These are phyloP conservation scores for Adenanthera pavonina DNA, from an alignment of 306 rosid genomes.

Conservation along the genomic window DNA sequence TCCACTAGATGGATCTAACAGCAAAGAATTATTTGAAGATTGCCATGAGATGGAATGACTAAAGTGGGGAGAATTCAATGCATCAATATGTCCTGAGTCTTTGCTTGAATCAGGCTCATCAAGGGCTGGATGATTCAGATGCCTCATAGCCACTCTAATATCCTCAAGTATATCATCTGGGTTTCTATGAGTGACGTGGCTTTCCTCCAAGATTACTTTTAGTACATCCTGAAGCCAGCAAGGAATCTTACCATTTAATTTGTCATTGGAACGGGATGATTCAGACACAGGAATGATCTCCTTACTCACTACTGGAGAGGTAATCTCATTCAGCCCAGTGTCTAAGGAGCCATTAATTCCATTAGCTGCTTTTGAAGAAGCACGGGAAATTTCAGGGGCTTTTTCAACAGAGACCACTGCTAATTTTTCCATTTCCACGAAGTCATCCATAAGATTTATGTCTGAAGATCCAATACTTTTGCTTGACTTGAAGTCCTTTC, in stretches of 20 bases:
- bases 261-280: conserved; percentile 28
- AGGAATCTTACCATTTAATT: conserved; percentile 38
- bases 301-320: conserved; percentile 39
- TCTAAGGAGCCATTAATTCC: conserved; percentile 41
- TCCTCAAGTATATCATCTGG: conserved; percentile 45
- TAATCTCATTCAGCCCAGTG: conserved; percentile 37
- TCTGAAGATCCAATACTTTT: conserved; percentile 53
- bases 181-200: conserved; percentile 36
- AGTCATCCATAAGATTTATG: conserved; percentile 71
- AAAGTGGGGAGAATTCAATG: conserved; percentile 21
- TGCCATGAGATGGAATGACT: conserved; percentile 41
- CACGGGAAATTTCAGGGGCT: conserved; percentile 36
- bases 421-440: conserved; percentile 74
- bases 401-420: conserved; percentile 62
- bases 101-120: conserved; percentile 32
- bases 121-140: conserved; percentile 33
- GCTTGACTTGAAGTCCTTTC: conserved; percentile 42
- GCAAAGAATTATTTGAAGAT: conserved; percentile 32
- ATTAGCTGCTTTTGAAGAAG: conserved; percentile 39
- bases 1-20: conserved; percentile 36
- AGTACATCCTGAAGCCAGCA: conserved; percentile 52
- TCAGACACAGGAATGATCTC: conserved; percentile 52
- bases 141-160: conserved; percentile 45
- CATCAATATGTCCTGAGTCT: conserved; percentile 38
- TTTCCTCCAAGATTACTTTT: conserved; percentile 53